Evolutionary conservation across 495 filamentous ascomycete genomes (phyloP).

Genomic region (Xylaria bambusicola): DNA sequence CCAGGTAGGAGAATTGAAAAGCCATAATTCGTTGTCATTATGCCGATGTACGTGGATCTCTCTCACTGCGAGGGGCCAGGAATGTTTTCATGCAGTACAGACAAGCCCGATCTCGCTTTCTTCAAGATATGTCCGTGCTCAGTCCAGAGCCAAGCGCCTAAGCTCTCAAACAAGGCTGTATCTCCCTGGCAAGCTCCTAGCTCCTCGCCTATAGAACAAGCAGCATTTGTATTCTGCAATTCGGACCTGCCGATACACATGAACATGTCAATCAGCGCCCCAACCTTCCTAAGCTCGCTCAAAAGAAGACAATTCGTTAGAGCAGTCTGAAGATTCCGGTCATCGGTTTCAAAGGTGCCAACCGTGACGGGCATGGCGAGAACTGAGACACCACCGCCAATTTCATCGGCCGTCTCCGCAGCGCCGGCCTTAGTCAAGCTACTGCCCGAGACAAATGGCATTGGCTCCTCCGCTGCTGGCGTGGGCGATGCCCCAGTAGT

Average conservation of each 20-base stretch:
- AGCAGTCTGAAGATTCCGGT: conserved; percentile 24
- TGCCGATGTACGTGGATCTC: neutral
- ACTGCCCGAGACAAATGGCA: conserved; percentile 13
- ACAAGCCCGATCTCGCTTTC: conserved; percentile 21
- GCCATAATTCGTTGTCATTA: neutral
- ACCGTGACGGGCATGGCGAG: conserved; percentile 23
- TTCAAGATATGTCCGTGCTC: conserved; percentile 21
- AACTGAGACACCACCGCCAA: conserved; percentile 23
- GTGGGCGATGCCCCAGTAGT: conserved; percentile 10
- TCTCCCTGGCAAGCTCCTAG: neutral
- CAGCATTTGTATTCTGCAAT: conserved; percentile 12
- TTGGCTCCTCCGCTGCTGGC: conserved; percentile 12
- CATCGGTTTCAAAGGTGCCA: conserved; percentile 27
- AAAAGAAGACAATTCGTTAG: conserved; percentile 25
- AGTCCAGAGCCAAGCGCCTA: conserved; percentile 23
- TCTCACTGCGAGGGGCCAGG: neutral
- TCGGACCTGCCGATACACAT: conserved; percentile 16
- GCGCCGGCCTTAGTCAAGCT: conserved; percentile 12
- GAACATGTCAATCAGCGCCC: conserved; percentile 25
- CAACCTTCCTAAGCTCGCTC: conserved; percentile 25
- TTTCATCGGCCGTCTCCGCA: conserved; percentile 13
- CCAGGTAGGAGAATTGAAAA: neutral
- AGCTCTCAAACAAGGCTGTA: conserved; percentile 16
- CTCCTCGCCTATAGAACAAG: conserved; percentile 1
- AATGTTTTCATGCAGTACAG: conserved; percentile 14